Base-by-base conservation (phyloP, 192 early-diverging fungal genomes). In the Pilobolus umbonatus region DNA sequence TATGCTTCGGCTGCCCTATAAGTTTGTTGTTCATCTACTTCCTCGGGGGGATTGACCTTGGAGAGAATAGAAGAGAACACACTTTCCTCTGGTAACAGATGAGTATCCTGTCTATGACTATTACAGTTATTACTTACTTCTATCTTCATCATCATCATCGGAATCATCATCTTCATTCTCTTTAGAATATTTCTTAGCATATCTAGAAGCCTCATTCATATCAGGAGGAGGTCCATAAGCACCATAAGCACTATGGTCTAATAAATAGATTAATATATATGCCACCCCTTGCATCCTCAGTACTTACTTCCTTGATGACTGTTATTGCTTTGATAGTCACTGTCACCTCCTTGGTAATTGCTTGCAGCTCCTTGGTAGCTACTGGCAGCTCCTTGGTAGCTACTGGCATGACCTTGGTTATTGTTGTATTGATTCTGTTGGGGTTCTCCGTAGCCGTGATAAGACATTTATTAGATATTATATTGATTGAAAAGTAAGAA, bases 41-140 rank as follows among this genome's bases (percentile, higher is more conserved):
- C 39, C 11, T 55, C 48, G 40, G 45, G 51, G 12, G 40, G 45
- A 43, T 46, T 43, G 17, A 57, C 22, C 12, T 49, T 34, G 2
- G 62, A 65, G n/a, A 65, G 47, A 26, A 65, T 39, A 48, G 62
- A 65, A 34, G 46, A 42, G 47, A 65, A 65, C 9, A 57, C 21
- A 14, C 30, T 32, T 30, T 65, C 56, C 21, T 65, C 55, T 54
- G 38, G 32, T 31, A 51, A 4, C 17, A 19, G 19, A 29, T 17
- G 29, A 31, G 32, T 51, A 51, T 19, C 11, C 11, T 35, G 34
- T 35, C 34, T 35, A 31, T 51, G 29, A 31, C 19, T 51, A 14
- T 11, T 17, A 31, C 10, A 31, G 7, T 6, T 51, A 51, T 51
- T 51, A 31, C 21, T 29, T 29, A 34, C 29, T 28, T 29, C 49